Evolutionary conservation across 768 basidiomycete species (phyloP).

Genomic region (Sporobolomyces roseus): DNA sequence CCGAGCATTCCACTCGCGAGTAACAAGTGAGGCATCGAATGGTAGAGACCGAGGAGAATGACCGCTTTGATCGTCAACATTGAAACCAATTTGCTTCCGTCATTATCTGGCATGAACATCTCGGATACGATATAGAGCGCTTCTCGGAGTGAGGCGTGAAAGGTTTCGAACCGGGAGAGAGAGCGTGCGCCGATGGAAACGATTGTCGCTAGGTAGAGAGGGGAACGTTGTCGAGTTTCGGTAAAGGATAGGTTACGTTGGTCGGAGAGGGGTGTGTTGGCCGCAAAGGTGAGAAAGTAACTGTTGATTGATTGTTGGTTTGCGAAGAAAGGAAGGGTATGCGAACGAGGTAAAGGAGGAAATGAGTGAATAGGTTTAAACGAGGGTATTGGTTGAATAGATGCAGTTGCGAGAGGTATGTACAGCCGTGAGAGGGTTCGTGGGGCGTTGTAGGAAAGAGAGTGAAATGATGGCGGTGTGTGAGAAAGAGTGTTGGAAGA

Average conservation of each 20-base stretch:
- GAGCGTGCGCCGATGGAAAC: constrained; percentile 39
- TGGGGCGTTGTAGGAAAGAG: no score
- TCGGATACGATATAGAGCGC: constrained; percentile 26
- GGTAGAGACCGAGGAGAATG: constrained; percentile 28
- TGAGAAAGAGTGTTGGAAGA: not conserved
- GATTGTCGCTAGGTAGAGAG: constrained; percentile 36
- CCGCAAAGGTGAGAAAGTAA: constrained; percentile 32
- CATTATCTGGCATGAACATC: constrained; percentile 18
- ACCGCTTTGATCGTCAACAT: constrained; percentile 26
- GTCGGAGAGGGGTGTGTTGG: not conserved
- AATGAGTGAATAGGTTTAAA: not conserved
- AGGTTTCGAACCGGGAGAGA: constrained; percentile 29
- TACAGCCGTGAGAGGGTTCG: no score
- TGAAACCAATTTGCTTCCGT: not conserved
- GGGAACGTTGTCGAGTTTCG: constrained; percentile 29
- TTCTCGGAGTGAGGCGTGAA: constrained; percentile 21
- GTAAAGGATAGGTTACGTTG: constrained; percentile 21
- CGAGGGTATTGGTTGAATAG: not conserved
- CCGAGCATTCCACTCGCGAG: constrained; percentile 14
- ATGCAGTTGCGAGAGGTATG: no score
- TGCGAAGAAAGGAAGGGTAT: not conserved
- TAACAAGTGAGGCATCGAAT: constrained; percentile 22
- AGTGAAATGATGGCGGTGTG: not conserved
- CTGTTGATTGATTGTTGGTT: constrained; percentile 2
- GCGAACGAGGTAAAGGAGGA: not conserved